Base-by-base conservation (phyloP, 495 filamentous ascomycete genomes). In the Barbatosphaeria neglecta region DNA sequence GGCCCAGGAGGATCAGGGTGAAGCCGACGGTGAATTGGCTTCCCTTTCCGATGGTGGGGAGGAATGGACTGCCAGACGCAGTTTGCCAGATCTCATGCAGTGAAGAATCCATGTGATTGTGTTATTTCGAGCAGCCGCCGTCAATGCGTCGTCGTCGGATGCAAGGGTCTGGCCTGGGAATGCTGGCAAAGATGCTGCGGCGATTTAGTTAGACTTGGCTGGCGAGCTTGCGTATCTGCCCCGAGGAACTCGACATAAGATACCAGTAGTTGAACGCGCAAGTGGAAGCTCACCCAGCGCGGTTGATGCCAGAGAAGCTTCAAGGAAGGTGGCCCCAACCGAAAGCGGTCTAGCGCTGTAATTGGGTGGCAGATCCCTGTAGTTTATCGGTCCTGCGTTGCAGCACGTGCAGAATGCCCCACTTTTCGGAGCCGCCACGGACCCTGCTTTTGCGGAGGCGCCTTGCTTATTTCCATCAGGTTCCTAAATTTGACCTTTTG, bases 71-170 rank as follows among this genome's bases (percentile, higher is more conserved):
- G 74, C 79, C 76, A 59, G 82, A 77, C 62, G 88, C 84, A 73
- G 83, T 83, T 70, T 90, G 83, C 89, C 89, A 95, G 63, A 90
- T 74, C 62, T 88, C 79, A 64, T 82, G 82, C 61, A 95, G 64
- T 73, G 88, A 87, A 54, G 74, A 74, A 73, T 78, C 75, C 75
- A 78, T 78, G 70, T 67, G 64, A n/a, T n/a, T n/a, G n/a, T n/a
- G n/a, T n/a, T n/a, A n/a, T n/a, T n/a, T n/a, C n/a, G n/a, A n/a
- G n/a, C n/a, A n/a, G n/a, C n/a, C n/a, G n/a, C n/a, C n/a, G n/a
- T n/a, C n/a, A n/a, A n/a, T n/a, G n/a, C n/a, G n/a, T n/a, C n/a
- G n/a, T n/a, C n/a, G n/a, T n/a, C n/a, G n/a, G n/a, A n/a, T n/a
- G n/a, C n/a, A n/a, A n/a, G n/a, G n/a, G n/a, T n/a, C n/a, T n/a